Evolutionary conservation across 352 stramenopile genomes (phyloP).

Genomic region (Pythium diclinum): DNA sequence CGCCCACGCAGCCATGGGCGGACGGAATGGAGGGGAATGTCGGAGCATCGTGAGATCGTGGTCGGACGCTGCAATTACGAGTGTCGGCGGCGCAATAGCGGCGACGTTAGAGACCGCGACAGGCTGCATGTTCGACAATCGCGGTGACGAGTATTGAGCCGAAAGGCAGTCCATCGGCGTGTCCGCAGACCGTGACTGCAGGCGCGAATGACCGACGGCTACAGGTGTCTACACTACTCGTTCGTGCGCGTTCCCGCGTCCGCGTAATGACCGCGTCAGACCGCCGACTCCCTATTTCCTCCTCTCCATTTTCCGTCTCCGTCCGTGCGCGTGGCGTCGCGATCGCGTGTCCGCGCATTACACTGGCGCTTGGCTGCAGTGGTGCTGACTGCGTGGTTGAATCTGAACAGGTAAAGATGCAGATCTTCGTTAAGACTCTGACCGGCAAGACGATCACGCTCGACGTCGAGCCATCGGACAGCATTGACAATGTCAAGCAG

Average conservation of each 20-base stretch:
- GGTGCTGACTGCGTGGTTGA: constrained; percentile 2
- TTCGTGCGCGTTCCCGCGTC: background rate
- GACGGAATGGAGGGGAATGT: background rate
- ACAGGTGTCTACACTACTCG: background rate
- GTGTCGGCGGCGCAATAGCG: background rate
- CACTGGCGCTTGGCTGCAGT: background rate
- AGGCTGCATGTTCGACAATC: background rate
- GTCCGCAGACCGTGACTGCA: background rate
- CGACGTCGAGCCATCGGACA: constrained; percentile 96
- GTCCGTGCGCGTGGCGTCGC: background rate
- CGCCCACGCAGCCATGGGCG: background rate
- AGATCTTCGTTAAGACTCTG: constrained; percentile 98
- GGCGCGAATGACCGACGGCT: background rate
- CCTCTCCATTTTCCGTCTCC: background rate
- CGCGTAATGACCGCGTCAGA: background rate
- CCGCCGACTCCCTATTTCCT: background rate
- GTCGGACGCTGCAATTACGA: background rate
- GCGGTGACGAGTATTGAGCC: background rate
- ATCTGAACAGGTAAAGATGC: constrained; percentile 73
- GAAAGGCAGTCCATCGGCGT: background rate
- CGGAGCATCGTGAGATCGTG: background rate
- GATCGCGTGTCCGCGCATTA: background rate
- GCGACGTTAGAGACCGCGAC: background rate
- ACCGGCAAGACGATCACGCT: constrained; percentile 97
- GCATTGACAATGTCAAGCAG: constrained; percentile 98